Percentiles rank a stretch among this genome's conserved stretches.
Conservation (phyloP, 1,139 yeast genomes). For the Lodderomyces margitis region DNA sequence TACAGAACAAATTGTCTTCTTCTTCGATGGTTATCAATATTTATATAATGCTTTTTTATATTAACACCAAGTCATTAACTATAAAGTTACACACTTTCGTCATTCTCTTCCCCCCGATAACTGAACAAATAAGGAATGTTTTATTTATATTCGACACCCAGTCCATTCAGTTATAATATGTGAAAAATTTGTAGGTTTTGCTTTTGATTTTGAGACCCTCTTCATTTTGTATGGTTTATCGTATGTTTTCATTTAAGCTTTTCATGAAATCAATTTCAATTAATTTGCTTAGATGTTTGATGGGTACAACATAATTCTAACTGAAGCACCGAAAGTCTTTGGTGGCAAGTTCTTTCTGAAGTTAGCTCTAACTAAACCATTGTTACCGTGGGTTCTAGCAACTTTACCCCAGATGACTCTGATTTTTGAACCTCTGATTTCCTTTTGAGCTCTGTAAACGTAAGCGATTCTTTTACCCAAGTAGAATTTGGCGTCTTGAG, state of each 20-base stretch:
- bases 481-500: slow-evolving; percentile 98
- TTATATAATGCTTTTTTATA: slow-evolving; percentile 9
- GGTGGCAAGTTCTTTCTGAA: slow-evolving; percentile 99
- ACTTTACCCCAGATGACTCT: slow-evolving; percentile 99
- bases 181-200: slow-evolving; percentile 1
- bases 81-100: slow-evolving; percentile 10
- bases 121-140: background rate
- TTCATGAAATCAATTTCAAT: background rate
- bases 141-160: background rate
- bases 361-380: slow-evolving; percentile 98
- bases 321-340: slow-evolving; percentile 99
- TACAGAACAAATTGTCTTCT: background rate
- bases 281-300: slow-evolving; percentile 82
- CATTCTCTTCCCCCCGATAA: background rate
- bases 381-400: slow-evolving; percentile 98
- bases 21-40: background rate
- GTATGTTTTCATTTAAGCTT: background rate
- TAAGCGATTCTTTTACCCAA: slow-evolving; percentile 99
- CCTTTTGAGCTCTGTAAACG: slow-evolving; percentile 98
- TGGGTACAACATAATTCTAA: slow-evolving; percentile 99
- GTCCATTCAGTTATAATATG: slow-evolving; percentile 1
- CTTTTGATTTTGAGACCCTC: slow-evolving; percentile 3
- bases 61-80: slow-evolving; percentile 12
- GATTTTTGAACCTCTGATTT: slow-evolving; percentile 97
- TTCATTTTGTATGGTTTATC: background rate